Evolutionary conservation across 352 stramenopile species (phyloP).

Genomic region (Phytophthora chlamydospora): DNA sequence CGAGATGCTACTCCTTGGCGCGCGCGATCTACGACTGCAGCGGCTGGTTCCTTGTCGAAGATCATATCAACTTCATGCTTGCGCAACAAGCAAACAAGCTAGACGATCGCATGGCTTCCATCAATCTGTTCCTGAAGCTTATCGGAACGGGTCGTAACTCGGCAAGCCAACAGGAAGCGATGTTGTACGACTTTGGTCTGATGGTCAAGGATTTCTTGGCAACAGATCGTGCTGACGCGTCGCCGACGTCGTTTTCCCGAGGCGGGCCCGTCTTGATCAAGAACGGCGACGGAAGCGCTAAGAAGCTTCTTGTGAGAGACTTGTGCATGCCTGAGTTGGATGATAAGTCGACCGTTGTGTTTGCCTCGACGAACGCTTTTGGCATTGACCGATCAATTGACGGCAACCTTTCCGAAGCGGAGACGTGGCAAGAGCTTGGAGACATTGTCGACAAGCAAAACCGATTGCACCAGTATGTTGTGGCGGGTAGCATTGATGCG

Average conservation of each 20-base stretch:
- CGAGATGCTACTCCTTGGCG: constrained; percentile 82
- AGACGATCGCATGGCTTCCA: constrained; percentile 79
- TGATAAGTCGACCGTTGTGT: constrained; percentile 83
- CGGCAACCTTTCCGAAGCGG: constrained; percentile 55
- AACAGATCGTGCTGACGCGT: constrained; percentile 32
- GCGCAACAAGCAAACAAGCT: constrained; percentile 82
- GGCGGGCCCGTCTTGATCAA: constrained; percentile 37
- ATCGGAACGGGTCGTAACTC: constrained; percentile 85
- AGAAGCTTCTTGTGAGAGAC: constrained; percentile 74
- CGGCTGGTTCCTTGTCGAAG: constrained; percentile 87
- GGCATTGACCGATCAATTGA: constrained; percentile 78
- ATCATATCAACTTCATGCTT: constrained; percentile 90
- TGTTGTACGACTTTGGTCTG: constrained; percentile 84
- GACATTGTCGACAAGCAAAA: constrained; percentile 68
- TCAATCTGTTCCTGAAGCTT: constrained; percentile 86
- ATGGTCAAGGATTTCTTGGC: constrained; percentile 85
- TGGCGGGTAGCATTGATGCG: constrained; percentile 20
- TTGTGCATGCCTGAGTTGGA: constrained; percentile 85
- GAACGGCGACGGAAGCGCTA: constrained; percentile 38
- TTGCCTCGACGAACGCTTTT: constrained; percentile 73
- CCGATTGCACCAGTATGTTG: constrained; percentile 64
- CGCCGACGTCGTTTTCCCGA: constrained; percentile 21
- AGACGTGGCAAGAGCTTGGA: constrained; percentile 69
- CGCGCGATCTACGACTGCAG: constrained; percentile 82
- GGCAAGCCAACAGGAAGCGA: constrained; percentile 80